Percentiles rank a stretch among this genome's conserved stretches.
Conservation (phyloP, 2,329 filamentous ascomycete genomes). For the Neonectria faginata region DNA sequence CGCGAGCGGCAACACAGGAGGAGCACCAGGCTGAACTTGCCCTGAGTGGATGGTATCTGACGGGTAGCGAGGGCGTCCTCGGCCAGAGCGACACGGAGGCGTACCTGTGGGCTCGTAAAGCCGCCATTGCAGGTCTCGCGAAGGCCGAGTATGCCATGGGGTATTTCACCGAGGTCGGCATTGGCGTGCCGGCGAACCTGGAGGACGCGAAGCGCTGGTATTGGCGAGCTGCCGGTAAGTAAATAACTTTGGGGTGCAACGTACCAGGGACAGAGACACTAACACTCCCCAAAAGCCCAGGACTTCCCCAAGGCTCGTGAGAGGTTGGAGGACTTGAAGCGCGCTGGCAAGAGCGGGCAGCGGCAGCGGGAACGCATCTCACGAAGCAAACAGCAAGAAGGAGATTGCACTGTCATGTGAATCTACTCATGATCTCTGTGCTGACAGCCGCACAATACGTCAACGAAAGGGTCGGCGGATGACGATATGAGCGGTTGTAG, state of each 20-base stretch:
- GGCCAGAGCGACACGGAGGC: slow-evolving; percentile 95
- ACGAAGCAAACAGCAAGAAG: slow-evolving; percentile 87
- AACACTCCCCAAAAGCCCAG: slow-evolving; percentile 72
- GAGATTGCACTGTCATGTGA: slow-evolving; percentile 89
- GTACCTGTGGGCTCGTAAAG: slow-evolving; percentile 96
- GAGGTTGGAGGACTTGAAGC: slow-evolving; percentile 90
- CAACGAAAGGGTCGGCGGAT: slow-evolving; percentile 13
- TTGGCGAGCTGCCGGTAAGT: slow-evolving; percentile 94
- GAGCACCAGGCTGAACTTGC: slow-evolving; percentile 94
- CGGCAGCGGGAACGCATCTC: slow-evolving; percentile 84
- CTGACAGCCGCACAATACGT: background rate
- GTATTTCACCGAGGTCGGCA: slow-evolving; percentile 95
- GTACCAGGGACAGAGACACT: slow-evolving; percentile 33
- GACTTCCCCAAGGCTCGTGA: slow-evolving; percentile 95
- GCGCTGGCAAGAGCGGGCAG: slow-evolving; percentile 75
- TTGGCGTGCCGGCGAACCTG: slow-evolving; percentile 85
- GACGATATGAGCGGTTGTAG: slow-evolving; percentile 2
- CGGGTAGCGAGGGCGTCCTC: slow-evolving; percentile 86
- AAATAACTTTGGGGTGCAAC: background rate
- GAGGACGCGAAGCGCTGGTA: slow-evolving; percentile 99
- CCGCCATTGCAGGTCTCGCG: slow-evolving; percentile 84
- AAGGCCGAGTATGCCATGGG: slow-evolving; percentile 99
- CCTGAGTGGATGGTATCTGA: slow-evolving; percentile 93
- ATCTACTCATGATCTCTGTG: background rate
- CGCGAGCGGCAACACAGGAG: slow-evolving; percentile 87